These are phyloP conservation scores for Xylaria bambusicola DNA, from an alignment of 495 filamentous ascomycete genomes.

Conservation along the genomic window DNA sequence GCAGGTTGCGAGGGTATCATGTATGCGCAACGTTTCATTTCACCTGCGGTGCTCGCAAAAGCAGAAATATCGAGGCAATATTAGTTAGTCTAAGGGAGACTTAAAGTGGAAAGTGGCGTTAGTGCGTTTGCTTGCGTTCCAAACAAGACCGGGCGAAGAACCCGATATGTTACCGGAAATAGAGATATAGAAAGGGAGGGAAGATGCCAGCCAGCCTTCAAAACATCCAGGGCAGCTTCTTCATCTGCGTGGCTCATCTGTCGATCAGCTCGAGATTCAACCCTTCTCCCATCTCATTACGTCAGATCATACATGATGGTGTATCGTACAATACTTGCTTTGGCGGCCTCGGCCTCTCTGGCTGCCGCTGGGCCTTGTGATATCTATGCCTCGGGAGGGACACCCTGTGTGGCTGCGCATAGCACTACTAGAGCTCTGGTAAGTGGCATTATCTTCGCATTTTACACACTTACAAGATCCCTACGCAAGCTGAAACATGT, in stretches of 20 bases:
- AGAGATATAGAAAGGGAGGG: neutral
- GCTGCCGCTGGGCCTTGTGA: conserved; percentile 56
- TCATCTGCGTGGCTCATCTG: neutral
- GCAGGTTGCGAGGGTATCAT: neutral
- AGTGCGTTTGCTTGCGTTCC: neutral
- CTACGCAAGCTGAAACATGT: neutral
- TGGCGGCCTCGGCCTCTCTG: conserved; percentile 43
- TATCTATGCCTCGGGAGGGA: conserved; percentile 52
- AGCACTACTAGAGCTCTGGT: conserved; percentile 57
- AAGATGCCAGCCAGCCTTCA: neutral
- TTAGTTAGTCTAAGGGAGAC: neutral
- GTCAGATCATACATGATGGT: neutral
- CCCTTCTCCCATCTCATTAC: neutral
- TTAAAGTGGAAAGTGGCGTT: conserved; percentile 11
- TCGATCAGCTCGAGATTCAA: neutral
- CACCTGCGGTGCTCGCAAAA: neutral
- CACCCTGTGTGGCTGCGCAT: conserved; percentile 59
- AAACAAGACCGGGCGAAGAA: neutral
- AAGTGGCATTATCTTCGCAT: conserved; percentile 28
- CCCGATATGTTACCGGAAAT: neutral
- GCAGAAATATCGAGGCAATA: neutral
- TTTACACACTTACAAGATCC: conserved; percentile 26
- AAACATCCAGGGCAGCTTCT: neutral
- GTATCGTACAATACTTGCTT: conserved; percentile 27
- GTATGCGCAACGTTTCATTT: neutral